phyloP scores from a whole-genome alignment of 202 grass and related monocot genomes.

The Carex arenaria region DNA sequence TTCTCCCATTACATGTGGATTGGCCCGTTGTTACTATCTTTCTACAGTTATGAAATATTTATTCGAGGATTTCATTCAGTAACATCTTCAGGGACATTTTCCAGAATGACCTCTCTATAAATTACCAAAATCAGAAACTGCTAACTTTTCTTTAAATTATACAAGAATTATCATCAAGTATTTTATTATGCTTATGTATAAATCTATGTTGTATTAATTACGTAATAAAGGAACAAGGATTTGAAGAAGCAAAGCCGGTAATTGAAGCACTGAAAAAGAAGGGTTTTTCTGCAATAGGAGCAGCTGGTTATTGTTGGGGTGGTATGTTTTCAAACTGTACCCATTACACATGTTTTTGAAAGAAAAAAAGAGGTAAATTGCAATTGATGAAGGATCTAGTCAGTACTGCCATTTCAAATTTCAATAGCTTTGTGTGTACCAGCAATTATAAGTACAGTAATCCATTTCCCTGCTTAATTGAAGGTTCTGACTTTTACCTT shows the following conservation, averaged over 20 bases:
- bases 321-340: conserved; percentile 26
- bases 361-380: background rate
- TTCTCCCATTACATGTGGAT: background rate
- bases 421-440: background rate
- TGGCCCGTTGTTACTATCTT: background rate
- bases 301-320: conserved; percentile 65
- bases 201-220: background rate
- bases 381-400: background rate
- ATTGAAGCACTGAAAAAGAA: conserved; percentile 40
- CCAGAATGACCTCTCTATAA: background rate
- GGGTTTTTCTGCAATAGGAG: conserved; percentile 30
- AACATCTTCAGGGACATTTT: background rate
- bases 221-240: conserved; percentile 32
- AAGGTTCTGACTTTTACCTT: background rate
- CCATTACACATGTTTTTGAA: background rate
- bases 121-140: background rate
- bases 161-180: background rate
- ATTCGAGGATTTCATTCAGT: background rate
- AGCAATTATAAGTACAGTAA: background rate
- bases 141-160: background rate
- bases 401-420: background rate
- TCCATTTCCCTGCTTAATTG: background rate
- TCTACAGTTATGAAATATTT: background rate
- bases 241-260: conserved; percentile 38
- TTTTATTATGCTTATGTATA: background rate